Conservation (phyloP, 192 early-diverging fungal species). For the Coemansia sp. region DNA sequence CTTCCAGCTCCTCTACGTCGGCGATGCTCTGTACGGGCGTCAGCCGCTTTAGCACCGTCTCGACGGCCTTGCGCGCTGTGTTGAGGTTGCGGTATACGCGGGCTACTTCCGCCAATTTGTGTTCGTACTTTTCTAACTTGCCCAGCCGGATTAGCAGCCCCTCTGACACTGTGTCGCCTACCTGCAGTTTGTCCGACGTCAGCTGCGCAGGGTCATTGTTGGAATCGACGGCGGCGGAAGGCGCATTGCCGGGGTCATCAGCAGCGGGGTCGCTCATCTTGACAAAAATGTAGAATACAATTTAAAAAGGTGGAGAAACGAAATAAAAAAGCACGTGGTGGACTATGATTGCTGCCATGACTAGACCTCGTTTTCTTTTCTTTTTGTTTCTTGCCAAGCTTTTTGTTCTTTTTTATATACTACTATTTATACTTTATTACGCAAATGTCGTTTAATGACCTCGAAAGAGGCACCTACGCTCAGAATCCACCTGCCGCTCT, state of each 20-base stretch:
- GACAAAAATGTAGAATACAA: neutral
- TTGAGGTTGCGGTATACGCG: constrained; percentile 52
- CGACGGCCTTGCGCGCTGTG: constrained; percentile 44
- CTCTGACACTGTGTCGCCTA: constrained; percentile 33
- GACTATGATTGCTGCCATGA: neutral
- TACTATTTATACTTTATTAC: neutral
- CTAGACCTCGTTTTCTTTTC: neutral
- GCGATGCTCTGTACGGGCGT: constrained; percentile 54
- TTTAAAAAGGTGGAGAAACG: neutral
- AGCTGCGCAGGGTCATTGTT: constrained; percentile 10
- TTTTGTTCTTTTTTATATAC: constrained; percentile 3
- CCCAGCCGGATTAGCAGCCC: constrained; percentile 21
- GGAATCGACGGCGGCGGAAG: neutral
- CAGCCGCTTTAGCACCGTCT: constrained; percentile 35
- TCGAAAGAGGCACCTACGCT: constrained; percentile 56
- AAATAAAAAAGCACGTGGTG: neutral
- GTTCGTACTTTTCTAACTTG: constrained; percentile 52
- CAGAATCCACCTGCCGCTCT: neutral
- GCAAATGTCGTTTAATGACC: constrained; percentile 67
- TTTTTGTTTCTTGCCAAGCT: neutral
- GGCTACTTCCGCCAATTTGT: constrained; percentile 49
- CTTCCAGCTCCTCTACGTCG: constrained; percentile 53
- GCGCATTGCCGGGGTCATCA: constrained; percentile 6
- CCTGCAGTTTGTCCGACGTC: constrained; percentile 25
- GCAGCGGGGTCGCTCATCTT: constrained; percentile 11